phyloP scores from a whole-genome alignment of 768 basidiomycete species.

The Podaxis sp. region DNA sequence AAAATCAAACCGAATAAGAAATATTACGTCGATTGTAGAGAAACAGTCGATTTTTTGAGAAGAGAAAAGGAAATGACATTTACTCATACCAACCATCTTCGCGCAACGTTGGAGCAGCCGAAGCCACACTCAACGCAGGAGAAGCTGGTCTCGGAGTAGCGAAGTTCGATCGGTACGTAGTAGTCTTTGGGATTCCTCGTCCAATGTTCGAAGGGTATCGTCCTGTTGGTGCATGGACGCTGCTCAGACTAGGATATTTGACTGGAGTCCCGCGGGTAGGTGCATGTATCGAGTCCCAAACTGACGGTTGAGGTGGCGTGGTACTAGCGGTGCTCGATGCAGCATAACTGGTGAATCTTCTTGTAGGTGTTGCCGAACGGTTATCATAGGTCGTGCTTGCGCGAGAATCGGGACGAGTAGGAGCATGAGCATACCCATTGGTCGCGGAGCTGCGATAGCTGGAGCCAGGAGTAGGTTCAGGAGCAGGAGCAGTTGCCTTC shows the following conservation, averaged over 20 bases:
- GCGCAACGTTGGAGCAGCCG: conserved; percentile 64
- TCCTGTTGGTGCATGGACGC: conserved; percentile 32
- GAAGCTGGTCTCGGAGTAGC: conserved; percentile 48
- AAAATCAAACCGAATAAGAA: conserved; percentile 6
- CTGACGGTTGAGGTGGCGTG: conserved; percentile 55
- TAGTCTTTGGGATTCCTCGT: conserved; percentile 35
- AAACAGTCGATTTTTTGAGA: conserved; percentile 16
- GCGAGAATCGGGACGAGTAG: conserved; percentile 72
- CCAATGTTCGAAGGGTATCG: conserved; percentile 34
- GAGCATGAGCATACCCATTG: conserved; percentile 38
- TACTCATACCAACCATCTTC: conserved; percentile 81
- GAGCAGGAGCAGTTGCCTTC: conserved; percentile 31
- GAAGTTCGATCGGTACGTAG: conserved; percentile 21
- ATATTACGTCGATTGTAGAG: conserved; percentile 8
- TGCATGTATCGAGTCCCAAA: conserved; percentile 72
- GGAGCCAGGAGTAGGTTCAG: conserved; percentile 30
- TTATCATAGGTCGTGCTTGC: conserved; percentile 59
- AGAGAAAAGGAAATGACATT: conserved; percentile 16
- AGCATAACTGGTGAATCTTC: conserved; percentile 27
- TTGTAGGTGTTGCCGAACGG: conserved; percentile 51
- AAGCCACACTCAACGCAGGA: conserved; percentile 77
- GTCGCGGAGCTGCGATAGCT: conserved; percentile 38
- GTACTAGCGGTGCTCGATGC: conserved; percentile 15
- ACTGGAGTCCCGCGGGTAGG: conserved; percentile 31
- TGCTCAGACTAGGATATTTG: conserved; percentile 22